Conservation (phyloP, 2,329 filamentous ascomycete genomes). For the Myotisia sp. region DNA sequence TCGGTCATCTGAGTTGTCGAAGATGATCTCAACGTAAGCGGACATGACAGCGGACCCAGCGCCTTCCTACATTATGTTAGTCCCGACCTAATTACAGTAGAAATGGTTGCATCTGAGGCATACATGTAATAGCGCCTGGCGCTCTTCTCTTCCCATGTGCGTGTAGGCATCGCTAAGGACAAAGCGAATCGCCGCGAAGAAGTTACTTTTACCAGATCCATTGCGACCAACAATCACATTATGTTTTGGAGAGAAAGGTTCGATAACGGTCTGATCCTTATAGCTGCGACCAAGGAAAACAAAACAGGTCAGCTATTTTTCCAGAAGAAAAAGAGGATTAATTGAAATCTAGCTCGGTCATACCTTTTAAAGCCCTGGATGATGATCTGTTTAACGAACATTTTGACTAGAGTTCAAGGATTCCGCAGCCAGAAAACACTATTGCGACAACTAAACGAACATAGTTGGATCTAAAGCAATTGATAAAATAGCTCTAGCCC, state of each 20-base stretch:
- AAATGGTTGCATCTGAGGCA: conserved; percentile 11
- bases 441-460: too few relatives aligned
- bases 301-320: conserved; percentile 12
- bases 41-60: conserved; percentile 97
- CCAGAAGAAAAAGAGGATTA: background rate
- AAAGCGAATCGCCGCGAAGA: conserved; percentile 97
- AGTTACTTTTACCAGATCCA: conserved; percentile 98
- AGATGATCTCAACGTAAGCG: conserved; percentile 98
- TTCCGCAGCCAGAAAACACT: too few relatives aligned
- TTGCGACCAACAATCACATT: conserved; percentile 99
- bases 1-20: conserved; percentile 91
- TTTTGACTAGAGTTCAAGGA: conserved; percentile 31
- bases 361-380: conserved; percentile 99
- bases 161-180: conserved; percentile 96
- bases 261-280: conserved; percentile 98
- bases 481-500: too few relatives aligned
- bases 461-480: too few relatives aligned
- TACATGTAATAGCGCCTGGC: conserved; percentile 80
- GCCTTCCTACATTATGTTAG: conserved; percentile 50
- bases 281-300: conserved; percentile 48
- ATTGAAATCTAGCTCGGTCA: conserved; percentile 13
- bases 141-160: conserved; percentile 88
- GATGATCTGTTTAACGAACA: conserved; percentile 99
- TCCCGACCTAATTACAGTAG: background rate
- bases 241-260: conserved; percentile 91